Base-by-base conservation (phyloP, 2,329 filamentous ascomycete species). In the Trichoderma simmonsii region DNA sequence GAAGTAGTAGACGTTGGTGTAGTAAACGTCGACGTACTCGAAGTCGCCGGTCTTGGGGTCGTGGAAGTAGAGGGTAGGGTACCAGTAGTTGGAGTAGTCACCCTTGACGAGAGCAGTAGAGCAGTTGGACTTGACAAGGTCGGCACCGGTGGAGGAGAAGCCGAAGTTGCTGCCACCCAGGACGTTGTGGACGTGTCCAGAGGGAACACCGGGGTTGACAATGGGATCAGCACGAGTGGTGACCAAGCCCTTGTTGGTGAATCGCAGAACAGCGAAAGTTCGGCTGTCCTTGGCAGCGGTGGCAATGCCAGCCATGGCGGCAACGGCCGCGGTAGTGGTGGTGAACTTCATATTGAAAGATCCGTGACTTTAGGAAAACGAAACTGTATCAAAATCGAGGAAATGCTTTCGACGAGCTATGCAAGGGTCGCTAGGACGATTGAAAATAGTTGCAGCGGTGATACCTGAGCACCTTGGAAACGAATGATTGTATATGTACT, bases 1-100 rank as follows among this genome's bases (percentile, higher is more conserved):
- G 81, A 92, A 90, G 83, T 95, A 95, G 84, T 96, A 96, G 73
- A 88, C 88, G 77, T 91, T 90, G 87, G 91, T 90, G 79, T 93
- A 93, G 77, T 91, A 90, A 73, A 92, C 82, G 59, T 89, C 85
- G 21, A 94, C 92, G 43, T 86, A 85, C 80, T 90, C 88, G 75
- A 93, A 89, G 66, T 85, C 86, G 63, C 87, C 88, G 74, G 90
- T 88, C 75, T 86, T 82, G 76, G 89, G 86, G 74, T 92, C 87
- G 75, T 86, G 83, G 81, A 91, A 94, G 82, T 90, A 94, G 3
- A 95, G 82, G 32, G 85, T 84, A 1, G 93, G 92, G 71, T 90
- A 89, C 93, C 93, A 95, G 84, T 95, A 95, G 81, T 91, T 91
- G 76, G 88, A 92, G 78, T 89, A 85, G 81, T 94, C 92, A 70